Evolutionary conservation across 2,329 filamentous ascomycete species (phyloP).

Genomic region (Eutypella sp.): DNA sequence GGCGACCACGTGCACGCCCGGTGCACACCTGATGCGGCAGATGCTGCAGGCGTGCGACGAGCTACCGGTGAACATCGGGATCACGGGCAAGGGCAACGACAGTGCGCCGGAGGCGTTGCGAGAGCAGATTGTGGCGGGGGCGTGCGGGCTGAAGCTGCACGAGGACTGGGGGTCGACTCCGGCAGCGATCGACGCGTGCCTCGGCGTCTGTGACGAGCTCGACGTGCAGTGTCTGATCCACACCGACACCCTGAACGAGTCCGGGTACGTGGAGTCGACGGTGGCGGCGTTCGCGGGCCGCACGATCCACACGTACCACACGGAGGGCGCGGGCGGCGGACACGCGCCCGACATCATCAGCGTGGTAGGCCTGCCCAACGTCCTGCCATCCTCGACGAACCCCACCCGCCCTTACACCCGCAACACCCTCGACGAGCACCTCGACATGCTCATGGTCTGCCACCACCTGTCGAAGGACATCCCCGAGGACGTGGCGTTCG

Average conservation of each 20-base stretch:
- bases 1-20: slow-evolving; percentile 90
- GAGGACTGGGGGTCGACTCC: slow-evolving; percentile 96
- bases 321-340: slow-evolving; percentile 88
- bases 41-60: slow-evolving; percentile 86
- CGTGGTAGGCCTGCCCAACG: slow-evolving; percentile 83
- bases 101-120: slow-evolving; percentile 63
- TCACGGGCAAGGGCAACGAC: slow-evolving; percentile 94
- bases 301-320: slow-evolving; percentile 95
- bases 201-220: slow-evolving; percentile 80
- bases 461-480: slow-evolving; percentile 91
- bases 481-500: slow-evolving; percentile 92
- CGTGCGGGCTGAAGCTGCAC: slow-evolving; percentile 87
- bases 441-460: slow-evolving; percentile 98
- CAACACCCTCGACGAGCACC: slow-evolving; percentile 92
- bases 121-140: slow-evolving; percentile 78
- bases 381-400: slow-evolving; percentile 87
- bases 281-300: slow-evolving; percentile 79
- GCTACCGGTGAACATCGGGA: slow-evolving; percentile 80
- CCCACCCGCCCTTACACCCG: slow-evolving; percentile 84
- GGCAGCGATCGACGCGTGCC: slow-evolving; percentile 82
- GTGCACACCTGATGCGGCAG: slow-evolving; percentile 73
- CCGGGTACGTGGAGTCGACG: slow-evolving; percentile 92
- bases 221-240: slow-evolving; percentile 94
- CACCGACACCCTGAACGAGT: slow-evolving; percentile 94
- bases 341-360: slow-evolving; percentile 95